A percentile compares a stretch with the other conserved stretches of the same genome.
These are phyloP conservation scores for Rhizopus stolonifer DNA, from an alignment of 371 early-diverging fungal species.

Conservation along the genomic window DNA sequence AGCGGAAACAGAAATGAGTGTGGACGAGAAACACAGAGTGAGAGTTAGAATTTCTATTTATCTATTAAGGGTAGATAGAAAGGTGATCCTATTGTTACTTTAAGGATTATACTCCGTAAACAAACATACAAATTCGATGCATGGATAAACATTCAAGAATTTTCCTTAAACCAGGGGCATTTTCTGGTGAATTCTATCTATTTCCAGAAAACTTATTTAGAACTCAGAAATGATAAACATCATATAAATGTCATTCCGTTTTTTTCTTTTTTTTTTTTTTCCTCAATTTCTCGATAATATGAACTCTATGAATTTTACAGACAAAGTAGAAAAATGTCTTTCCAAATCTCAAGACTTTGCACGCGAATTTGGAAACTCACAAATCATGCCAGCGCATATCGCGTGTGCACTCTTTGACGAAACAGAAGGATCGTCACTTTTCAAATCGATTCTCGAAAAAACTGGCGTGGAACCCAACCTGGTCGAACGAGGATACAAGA, in stretches of 20 bases:
- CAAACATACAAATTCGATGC: too few species aligned
- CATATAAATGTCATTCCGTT: neutral
- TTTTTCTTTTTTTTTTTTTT: conserved; percentile 1
- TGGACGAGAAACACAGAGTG: too few species aligned
- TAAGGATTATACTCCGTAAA: too few species aligned
- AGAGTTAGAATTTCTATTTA: too few species aligned
- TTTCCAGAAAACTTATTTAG: too few species aligned
- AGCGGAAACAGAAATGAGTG: too few species aligned
- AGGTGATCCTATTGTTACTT: too few species aligned
- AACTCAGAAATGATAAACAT: too few species aligned
- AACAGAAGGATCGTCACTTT: conserved; percentile 56
- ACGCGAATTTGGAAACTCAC: conserved; percentile 74
- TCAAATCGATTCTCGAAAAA: conserved; percentile 75
- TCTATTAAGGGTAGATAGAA: too few species aligned
- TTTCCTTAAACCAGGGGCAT: too few species aligned
- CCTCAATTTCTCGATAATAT: conserved; percentile 23
- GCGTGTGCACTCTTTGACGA: conserved; percentile 80
- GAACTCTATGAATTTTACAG: conserved; percentile 82
- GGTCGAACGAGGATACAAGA: conserved; percentile 79
- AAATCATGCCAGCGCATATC: conserved; percentile 81
- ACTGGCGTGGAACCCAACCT: conserved; percentile 76
- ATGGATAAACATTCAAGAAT: too few species aligned
- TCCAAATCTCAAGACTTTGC: conserved; percentile 72
- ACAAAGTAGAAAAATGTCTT: conserved; percentile 76
- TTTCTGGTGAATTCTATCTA: too few species aligned